Conservation (phyloP, 2,329 filamentous ascomycete genomes). For the Coleophoma eucalyptorum region DNA sequence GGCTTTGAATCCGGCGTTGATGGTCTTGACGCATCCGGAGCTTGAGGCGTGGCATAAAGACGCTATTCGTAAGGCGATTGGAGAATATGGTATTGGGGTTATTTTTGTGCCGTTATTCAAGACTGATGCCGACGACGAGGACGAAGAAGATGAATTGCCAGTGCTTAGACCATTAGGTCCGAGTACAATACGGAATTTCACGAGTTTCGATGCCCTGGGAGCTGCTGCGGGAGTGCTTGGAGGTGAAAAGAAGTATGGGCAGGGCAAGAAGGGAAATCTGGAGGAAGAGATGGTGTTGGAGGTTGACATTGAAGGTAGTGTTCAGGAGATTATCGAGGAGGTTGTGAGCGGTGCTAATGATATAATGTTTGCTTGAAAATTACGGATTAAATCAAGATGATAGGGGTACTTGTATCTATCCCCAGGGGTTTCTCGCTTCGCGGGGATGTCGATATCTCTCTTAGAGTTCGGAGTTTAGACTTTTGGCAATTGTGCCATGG, state of each 20-base stretch:
- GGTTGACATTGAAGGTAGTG: conserved; percentile 14
- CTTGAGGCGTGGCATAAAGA: conserved; percentile 26
- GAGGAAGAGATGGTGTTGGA: conserved; percentile 20
- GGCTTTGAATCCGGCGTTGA: conserved; percentile 21
- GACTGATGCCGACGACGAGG: background rate
- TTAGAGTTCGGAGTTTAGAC: too few relatives aligned
- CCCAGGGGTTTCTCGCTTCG: too few relatives aligned
- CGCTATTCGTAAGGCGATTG: conserved; percentile 19
- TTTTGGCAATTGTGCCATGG: too few relatives aligned
- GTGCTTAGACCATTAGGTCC: conserved; percentile 24
- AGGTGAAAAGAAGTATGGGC: background rate
- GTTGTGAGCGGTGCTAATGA: conserved; percentile 15
- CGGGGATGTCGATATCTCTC: too few relatives aligned
- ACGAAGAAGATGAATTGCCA: conserved; percentile 21
- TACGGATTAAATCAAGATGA: too few relatives aligned
- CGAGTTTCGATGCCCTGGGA: conserved; percentile 13
- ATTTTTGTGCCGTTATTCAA: conserved; percentile 25
- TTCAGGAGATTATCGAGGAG: conserved; percentile 18
- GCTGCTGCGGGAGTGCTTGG: background rate
- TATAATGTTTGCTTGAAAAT: conserved; percentile 9
- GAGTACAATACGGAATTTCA: conserved; percentile 13
- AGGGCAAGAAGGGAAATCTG: conserved; percentile 4
- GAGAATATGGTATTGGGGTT: conserved; percentile 26
- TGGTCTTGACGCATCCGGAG: conserved; percentile 27
- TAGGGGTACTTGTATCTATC: too few relatives aligned